A percentile compares a stretch with the other conserved stretches of the same genome.
Evolutionary conservation across 495 filamentous ascomycete species (phyloP).

Genomic region (Neurospora tetrasperma): DNA sequence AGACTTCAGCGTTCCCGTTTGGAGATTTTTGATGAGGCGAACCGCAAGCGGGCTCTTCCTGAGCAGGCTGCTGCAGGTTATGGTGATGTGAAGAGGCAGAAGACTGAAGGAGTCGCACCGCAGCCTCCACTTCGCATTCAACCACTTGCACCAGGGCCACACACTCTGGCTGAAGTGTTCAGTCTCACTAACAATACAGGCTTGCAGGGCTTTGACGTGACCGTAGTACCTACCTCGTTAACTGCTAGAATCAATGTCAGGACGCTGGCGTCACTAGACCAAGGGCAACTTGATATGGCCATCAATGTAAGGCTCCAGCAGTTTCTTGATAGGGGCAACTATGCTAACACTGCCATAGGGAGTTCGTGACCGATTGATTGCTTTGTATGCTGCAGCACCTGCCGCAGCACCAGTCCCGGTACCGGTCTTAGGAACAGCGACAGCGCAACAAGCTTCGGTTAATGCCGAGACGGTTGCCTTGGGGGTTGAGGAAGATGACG

Average conservation of each 20-base stretch:
- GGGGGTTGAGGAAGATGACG: constrained; percentile 59
- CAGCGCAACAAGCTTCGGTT: constrained; percentile 28
- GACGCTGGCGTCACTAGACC: constrained; percentile 55
- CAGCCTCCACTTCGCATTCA: constrained; percentile 45
- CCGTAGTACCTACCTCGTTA: constrained; percentile 59
- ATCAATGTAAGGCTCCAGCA: constrained; percentile 48
- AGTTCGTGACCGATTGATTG: constrained; percentile 26
- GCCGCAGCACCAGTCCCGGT: constrained; percentile 6
- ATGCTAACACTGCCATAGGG: constrained; percentile 26
- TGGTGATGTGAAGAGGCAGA: constrained; percentile 34
- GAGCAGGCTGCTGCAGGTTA: constrained; percentile 52
- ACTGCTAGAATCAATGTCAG: constrained; percentile 68
- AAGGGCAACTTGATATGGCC: constrained; percentile 52
- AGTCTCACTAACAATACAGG: constrained; percentile 67
- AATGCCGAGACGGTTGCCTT: constrained; percentile 39
- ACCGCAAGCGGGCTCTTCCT: constrained; percentile 64
- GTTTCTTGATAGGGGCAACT: constrained; percentile 19
- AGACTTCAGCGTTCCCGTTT: constrained; percentile 60
- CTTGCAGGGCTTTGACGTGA: constrained; percentile 72
- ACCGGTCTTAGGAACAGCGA: neutral
- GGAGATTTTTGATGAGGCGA: constrained; percentile 67
- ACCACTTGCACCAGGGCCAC: constrained; percentile 60
- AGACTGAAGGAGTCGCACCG: constrained; percentile 18
- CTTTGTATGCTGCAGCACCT: constrained; percentile 18
- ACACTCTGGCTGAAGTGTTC: constrained; percentile 69